These are phyloP conservation scores for Entomophthora muscae DNA, from an alignment of 371 early-diverging fungal species.

Conservation along the genomic window DNA sequence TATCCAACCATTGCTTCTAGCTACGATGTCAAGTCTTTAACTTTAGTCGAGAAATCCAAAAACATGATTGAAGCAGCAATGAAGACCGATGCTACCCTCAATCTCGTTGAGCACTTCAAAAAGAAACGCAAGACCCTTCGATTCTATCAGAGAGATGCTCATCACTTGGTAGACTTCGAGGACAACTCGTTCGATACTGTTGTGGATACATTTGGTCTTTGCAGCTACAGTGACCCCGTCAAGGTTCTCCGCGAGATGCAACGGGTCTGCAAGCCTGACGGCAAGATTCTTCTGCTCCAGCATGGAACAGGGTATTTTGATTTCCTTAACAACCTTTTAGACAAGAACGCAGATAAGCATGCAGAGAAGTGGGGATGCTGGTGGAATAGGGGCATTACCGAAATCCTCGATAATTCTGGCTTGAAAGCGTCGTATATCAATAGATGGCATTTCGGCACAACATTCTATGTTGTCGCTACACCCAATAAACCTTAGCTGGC, in stretches of 20 bases:
- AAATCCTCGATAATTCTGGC: conserved; percentile 30
- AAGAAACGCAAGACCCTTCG: conserved; percentile 12
- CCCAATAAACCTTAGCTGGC: too few species aligned
- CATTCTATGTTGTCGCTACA: conserved; percentile 11
- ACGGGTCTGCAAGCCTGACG: conserved; percentile 34
- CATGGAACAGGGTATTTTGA: conserved; percentile 50
- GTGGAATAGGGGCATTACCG: conserved; percentile 69
- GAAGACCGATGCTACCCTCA: conserved; percentile 20
- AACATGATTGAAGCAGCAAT: conserved; percentile 39
- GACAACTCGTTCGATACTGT: conserved; percentile 47
- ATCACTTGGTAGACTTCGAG: conserved; percentile 18
- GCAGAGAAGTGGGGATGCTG: conserved; percentile 70
- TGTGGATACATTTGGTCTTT: conserved; percentile 65
- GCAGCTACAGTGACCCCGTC: conserved; percentile 50
- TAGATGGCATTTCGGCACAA: conserved; percentile 66
- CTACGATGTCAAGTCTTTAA: conserved; percentile 12
- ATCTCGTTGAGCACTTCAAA: conserved; percentile 19
- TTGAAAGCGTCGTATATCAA: conserved; percentile 33
- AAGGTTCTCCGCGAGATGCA: conserved; percentile 39
- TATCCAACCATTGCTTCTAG: conserved; percentile 14
- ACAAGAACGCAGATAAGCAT: conserved; percentile 47
- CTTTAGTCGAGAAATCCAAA: conserved; percentile 32
- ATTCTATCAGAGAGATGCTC: conserved; percentile 16
- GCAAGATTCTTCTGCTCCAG: conserved; percentile 49
- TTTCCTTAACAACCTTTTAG: conserved; percentile 46